Percentiles rank a stretch among this genome's conserved stretches.
Conservation (phyloP, 306 rosid genomes). For the Vicia faba region DNA sequence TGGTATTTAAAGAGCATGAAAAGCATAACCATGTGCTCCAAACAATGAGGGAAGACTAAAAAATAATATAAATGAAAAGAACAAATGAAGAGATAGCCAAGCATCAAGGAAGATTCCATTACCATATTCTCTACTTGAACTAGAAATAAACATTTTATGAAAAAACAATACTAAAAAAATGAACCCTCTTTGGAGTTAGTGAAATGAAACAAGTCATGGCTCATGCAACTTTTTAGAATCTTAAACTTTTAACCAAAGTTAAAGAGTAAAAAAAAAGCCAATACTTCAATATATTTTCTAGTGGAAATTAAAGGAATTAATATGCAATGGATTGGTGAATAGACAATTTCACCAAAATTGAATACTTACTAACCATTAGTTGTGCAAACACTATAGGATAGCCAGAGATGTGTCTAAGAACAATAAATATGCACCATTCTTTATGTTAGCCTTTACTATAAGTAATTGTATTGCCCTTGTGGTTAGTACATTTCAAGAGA, state of each 20-base stretch:
- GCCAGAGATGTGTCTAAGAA: conserved; percentile 26
- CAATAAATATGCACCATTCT: conserved; percentile 39
- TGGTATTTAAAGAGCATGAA: conserved; percentile 41
- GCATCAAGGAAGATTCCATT: conserved; percentile 46
- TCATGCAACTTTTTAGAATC: conserved; percentile 36
- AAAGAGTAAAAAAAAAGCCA: conserved; percentile 1
- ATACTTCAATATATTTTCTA: not conserved
- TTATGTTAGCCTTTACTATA: conserved; percentile 30
- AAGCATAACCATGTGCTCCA: conserved; percentile 45
- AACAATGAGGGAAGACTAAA: conserved; percentile 36
- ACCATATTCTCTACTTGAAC: conserved; percentile 26
- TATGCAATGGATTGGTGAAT: conserved; percentile 21
- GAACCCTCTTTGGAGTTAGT: not conserved
- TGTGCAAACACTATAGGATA: conserved; percentile 29
- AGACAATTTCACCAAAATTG: conserved; percentile 30
- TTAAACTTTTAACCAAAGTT: conserved; percentile 10
- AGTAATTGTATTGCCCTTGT: conserved; percentile 14
- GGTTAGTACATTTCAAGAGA: conserved; percentile 32
- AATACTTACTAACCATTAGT: conserved; percentile 30
- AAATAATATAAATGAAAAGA: conserved; percentile 13
- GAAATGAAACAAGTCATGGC: conserved; percentile 20
- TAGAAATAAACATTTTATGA: conserved; percentile 4
- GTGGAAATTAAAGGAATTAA: conserved; percentile 19
- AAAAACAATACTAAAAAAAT: conserved; percentile 20
- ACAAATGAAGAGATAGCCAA: conserved; percentile 31